Percentiles rank a stretch among this genome's conserved stretches.
Conservation (phyloP, 176 grass and related monocot genomes). For the Eremochloa ophiuroides region DNA sequence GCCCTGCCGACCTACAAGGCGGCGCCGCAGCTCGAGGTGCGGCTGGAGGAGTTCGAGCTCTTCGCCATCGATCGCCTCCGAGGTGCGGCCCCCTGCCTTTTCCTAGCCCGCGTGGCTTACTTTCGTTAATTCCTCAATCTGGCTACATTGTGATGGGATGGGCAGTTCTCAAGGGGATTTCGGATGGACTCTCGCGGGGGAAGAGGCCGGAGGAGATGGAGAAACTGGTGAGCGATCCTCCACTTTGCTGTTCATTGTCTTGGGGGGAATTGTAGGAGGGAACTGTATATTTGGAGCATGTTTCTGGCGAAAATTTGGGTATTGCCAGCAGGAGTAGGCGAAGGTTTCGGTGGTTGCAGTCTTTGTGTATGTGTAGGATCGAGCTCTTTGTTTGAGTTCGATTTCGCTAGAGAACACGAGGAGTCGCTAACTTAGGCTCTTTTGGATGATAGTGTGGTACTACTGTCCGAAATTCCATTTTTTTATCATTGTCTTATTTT, state of each 20-base stretch:
- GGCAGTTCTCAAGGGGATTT: conserved; percentile 83
- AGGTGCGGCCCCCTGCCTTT: conserved; percentile 32
- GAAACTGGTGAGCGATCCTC: conserved; percentile 54
- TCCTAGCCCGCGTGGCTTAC: background rate
- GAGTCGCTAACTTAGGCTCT: background rate
- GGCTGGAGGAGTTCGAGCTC: conserved; percentile 89
- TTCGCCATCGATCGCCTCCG: conserved; percentile 92
- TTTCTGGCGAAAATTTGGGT: conserved; percentile 3
- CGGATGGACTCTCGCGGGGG: conserved; percentile 83
- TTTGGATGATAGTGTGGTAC: background rate
- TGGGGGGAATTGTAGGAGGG: background rate
- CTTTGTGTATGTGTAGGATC: background rate
- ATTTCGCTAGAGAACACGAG: background rate
- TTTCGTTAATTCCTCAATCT: conserved; percentile 4
- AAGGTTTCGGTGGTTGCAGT: background rate
- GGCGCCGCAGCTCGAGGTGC: conserved; percentile 77
- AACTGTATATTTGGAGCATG: background rate
- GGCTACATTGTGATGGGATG: background rate
- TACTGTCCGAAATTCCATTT: background rate
- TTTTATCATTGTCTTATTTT: background rate
- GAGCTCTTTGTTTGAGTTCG: background rate
- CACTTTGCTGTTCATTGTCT: background rate
- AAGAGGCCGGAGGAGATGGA: conserved; percentile 91
- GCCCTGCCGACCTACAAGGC: conserved; percentile 66
- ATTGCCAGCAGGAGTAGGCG: background rate